These are phyloP conservation scores for Yamadazyma pseudoaaseri DNA, from an alignment of 1,139 yeast species.

Conservation along the genomic window DNA sequence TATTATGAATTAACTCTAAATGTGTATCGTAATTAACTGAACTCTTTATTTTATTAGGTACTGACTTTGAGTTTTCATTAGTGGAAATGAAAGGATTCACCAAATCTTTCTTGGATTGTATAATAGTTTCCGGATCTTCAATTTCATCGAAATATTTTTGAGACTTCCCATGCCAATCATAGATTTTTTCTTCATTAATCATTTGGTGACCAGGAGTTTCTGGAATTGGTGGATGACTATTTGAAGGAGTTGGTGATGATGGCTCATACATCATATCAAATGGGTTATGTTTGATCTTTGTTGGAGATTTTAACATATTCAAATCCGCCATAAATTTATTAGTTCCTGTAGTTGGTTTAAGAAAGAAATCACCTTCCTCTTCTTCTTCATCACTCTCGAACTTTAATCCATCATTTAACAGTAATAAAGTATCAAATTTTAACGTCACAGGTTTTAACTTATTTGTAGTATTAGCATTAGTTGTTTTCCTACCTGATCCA, in stretches of 20 bases:
- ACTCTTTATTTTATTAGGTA: background rate
- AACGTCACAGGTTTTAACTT: conserved; percentile 12
- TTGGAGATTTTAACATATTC: conserved; percentile 13
- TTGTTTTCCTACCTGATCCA: conserved; percentile 34
- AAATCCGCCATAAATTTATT: conserved; percentile 7
- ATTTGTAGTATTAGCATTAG: conserved; percentile 1
- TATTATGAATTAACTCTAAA: conserved; percentile 36
- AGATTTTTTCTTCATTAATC: conserved; percentile 31
- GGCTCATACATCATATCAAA: conserved; percentile 3
- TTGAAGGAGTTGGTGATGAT: conserved; percentile 9
- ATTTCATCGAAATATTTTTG: conserved; percentile 31
- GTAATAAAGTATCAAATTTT: conserved; percentile 20
- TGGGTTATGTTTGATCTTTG: conserved; percentile 7
- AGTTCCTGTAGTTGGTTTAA: conserved; percentile 7
- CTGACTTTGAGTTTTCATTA: background rate
- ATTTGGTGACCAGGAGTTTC: conserved; percentile 37
- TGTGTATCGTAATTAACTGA: conserved; percentile 35
- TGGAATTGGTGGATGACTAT: conserved; percentile 9
- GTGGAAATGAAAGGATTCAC: conserved; percentile 21
- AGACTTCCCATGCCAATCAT: conserved; percentile 38
- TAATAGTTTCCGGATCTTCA: conserved; percentile 12
- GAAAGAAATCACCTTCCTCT: conserved; percentile 18
- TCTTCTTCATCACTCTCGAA: conserved; percentile 21
- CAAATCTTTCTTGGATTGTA: conserved; percentile 6
- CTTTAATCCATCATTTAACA: conserved; percentile 19